Evolutionary conservation across 495 filamentous ascomycete genomes (phyloP).

Genomic region (Hyaloscypha hepaticicola): DNA sequence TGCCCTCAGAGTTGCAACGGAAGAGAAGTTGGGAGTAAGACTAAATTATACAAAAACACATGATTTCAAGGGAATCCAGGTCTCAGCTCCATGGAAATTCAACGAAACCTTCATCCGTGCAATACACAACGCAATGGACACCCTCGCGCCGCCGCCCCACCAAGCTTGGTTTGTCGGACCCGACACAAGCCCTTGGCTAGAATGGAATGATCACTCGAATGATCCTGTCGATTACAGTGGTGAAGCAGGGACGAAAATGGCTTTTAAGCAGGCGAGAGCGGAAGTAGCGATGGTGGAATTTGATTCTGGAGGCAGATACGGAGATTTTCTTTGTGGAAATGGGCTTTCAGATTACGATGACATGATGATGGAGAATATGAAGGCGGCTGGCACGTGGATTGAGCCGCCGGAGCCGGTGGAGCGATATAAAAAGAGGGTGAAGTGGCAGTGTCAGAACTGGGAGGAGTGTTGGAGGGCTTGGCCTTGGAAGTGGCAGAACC

Average conservation of each 20-base stretch:
- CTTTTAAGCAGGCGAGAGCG: not conserved
- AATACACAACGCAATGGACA: not conserved
- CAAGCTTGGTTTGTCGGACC: not conserved
- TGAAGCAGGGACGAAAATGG: not conserved
- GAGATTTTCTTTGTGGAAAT: slow-evolving; percentile 4
- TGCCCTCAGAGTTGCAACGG: not conserved
- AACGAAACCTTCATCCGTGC: not conserved
- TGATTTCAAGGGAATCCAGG: not conserved
- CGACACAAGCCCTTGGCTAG: not conserved
- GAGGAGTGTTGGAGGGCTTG: slow-evolving; percentile 14
- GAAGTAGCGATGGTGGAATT: slow-evolving; percentile 3
- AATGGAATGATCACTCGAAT: slow-evolving; percentile 7
- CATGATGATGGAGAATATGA: not conserved
- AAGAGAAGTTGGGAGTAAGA: not conserved
- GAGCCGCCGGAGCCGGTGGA: too few species aligned
- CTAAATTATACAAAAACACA: not conserved
- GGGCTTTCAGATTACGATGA: not conserved
- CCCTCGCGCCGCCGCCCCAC: not conserved
- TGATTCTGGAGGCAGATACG: not conserved
- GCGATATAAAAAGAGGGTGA: not conserved
- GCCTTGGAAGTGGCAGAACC: slow-evolving; percentile 30
- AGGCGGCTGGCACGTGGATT: slow-evolving; percentile 9
- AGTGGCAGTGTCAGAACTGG: slow-evolving; percentile 7
- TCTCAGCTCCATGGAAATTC: not conserved
- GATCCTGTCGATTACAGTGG: not conserved